phyloP scores from a whole-genome alignment of 1,284 basidiomycete species.

The Cutaneotrichosporon dermatis region DNA sequence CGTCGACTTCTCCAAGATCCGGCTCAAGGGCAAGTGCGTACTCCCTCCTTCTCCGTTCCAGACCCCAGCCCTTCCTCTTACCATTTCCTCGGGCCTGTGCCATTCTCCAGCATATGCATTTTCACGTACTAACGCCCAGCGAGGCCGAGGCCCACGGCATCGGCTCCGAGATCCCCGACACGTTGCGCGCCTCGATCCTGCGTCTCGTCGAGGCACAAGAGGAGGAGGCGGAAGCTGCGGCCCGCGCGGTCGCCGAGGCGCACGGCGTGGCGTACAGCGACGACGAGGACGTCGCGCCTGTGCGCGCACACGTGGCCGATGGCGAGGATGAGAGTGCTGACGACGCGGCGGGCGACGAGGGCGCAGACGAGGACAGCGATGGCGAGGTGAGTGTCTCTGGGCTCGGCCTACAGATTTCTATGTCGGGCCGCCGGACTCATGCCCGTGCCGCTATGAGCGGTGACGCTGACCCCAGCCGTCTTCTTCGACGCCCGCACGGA shows the following conservation, averaged over 20 bases:
- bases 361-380: conserved; percentile 24
- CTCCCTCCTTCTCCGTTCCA: too few relatives aligned
- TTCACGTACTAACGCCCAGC: background rate
- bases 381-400: conserved; percentile 11
- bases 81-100: too few relatives aligned
- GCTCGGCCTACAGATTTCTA: too few relatives aligned
- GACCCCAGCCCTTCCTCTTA: too few relatives aligned
- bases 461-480: background rate
- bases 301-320: background rate
- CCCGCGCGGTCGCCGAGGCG: conserved; percentile 46
- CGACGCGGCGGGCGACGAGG: conserved; percentile 19
- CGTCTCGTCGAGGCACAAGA: conserved; percentile 66
- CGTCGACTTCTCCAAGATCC: conserved; percentile 60
- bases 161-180: conserved; percentile 61
- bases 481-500: background rate
- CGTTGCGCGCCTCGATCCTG: conserved; percentile 74
- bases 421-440: too few relatives aligned
- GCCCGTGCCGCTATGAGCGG: too few relatives aligned
- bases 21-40: conserved; percentile 53
- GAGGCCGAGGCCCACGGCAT: conserved; percentile 23
- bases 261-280: conserved; percentile 41
- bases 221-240: conserved; percentile 63
- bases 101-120: too few relatives aligned
- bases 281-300: conserved; percentile 35
- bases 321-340: conserved; percentile 52